These are phyloP conservation scores for Boletus patriciae DNA, from an alignment of 768 basidiomycete species.

Conservation along the genomic window DNA sequence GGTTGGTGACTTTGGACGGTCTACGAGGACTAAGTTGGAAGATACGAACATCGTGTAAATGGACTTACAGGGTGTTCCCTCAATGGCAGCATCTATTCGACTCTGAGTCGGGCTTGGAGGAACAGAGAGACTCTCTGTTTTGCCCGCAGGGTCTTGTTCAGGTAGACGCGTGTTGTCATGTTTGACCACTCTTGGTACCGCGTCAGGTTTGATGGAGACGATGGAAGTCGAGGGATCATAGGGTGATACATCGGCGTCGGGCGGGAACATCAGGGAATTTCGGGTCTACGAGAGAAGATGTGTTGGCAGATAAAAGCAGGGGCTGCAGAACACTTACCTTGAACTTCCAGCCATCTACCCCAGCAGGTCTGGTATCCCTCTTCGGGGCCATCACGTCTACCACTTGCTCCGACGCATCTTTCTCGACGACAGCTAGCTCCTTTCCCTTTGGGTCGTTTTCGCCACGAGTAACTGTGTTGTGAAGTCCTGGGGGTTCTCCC, in stretches of 20 bases:
- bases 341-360: slow-evolving; percentile 82
- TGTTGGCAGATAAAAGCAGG: slow-evolving; percentile 1
- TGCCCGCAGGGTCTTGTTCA: slow-evolving; percentile 59
- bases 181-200: slow-evolving; percentile 63
- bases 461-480: slow-evolving; percentile 21
- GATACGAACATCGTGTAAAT: background rate
- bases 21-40: slow-evolving; percentile 38
- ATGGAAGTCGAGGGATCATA: slow-evolving; percentile 50
- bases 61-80: slow-evolving; percentile 82
- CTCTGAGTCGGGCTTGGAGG: slow-evolving; percentile 91
- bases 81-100: slow-evolving; percentile 88
- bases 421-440: slow-evolving; percentile 22
- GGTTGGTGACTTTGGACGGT: slow-evolving; percentile 60
- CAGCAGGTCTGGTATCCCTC: slow-evolving; percentile 69
- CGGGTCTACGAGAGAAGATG: slow-evolving; percentile 56
- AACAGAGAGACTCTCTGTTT: slow-evolving; percentile 46
- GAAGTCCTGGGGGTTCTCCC: slow-evolving; percentile 12
- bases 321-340: slow-evolving; percentile 46
- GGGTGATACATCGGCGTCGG: slow-evolving; percentile 85
- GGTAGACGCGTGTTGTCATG: slow-evolving; percentile 80
- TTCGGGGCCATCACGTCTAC: slow-evolving; percentile 78
- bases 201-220: slow-evolving; percentile 32
- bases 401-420: slow-evolving; percentile 31
- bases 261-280: slow-evolving; percentile 93
- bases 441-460: slow-evolving; percentile 26